Evolutionary conservation across 805 yeast species (phyloP), one percentile per base, ranked within the genome.

Genomic region (Hanseniaspora taiwanica): DNA sequence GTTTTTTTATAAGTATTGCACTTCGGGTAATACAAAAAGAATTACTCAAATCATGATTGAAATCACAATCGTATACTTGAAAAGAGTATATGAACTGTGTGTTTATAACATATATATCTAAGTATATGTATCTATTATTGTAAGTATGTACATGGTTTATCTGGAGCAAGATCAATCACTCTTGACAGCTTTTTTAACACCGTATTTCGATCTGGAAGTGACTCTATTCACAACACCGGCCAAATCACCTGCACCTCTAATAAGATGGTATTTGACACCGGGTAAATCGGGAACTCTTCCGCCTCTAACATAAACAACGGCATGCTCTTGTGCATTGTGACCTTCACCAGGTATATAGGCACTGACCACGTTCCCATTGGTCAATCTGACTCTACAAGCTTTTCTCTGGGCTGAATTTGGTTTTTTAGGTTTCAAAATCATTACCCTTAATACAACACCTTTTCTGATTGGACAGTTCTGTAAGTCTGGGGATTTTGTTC

Each of bases 311-410:
- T 77, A 74, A 1, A 91, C 97, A 39, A 91, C 93, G 54, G 93
- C 83, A 64, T 91, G 99, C 60, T 91, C 99, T 66, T 91, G 97
- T 18, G 94, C 80, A 56, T 91, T 91, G 62, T 91, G 98, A 17
- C 99, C 98, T 58, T 91, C 96, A 41, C 99, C 99, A 13, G 96
- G 96, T 43, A 91, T 91, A 59, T 86, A 87, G 1, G 96, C 96
- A 36, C 89, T 78, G 14, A 91, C 74, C 38, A 83, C 78, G 48
- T 78, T 80, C 21, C 97, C 98, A 53, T 83, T 89, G 9, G 94
- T 74, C 45, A 91, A 69, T 62, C 94, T 74, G 18, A 91, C 97
- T 67, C 97, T 81, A 47, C 94, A 86, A 36, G 93, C 95, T 61
- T 91, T 91, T 65, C 99, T 75, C 64, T 87, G 89, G 16, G 99